A percentile compares a stretch with the other conserved stretches of the same genome.
These are phyloP conservation scores for Moringa oleifera DNA, from an alignment of 345 rosid genomes.

Conservation along the genomic window DNA sequence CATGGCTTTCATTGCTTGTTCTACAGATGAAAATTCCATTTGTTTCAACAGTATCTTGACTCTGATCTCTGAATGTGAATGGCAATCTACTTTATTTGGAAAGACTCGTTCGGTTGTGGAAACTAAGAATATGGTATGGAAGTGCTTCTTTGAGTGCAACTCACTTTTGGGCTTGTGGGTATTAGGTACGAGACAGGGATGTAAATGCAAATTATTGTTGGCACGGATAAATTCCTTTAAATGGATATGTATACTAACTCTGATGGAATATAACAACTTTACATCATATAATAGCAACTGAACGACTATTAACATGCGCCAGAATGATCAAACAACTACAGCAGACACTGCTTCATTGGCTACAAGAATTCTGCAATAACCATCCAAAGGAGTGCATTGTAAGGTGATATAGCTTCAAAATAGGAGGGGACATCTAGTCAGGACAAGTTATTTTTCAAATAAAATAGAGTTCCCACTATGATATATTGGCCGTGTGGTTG, in stretches of 20 bases:
- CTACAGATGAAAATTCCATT: too few species aligned
- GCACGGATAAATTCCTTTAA: conserved; percentile 46
- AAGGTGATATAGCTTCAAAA: too few species aligned
- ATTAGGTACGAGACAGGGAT: too few species aligned
- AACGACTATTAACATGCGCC: conserved; percentile 1
- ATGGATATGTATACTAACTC: conserved; percentile 32
- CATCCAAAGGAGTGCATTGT: not conserved
- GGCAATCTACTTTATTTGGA: not conserved
- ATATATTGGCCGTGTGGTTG: conserved; percentile 20
- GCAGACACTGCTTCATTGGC: conserved; percentile 1
- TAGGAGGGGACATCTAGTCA: too few species aligned
- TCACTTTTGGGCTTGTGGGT: conserved; percentile 28
- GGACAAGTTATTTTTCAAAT: too few species aligned
- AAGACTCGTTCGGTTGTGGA: not conserved
- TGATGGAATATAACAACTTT: conserved; percentile 46
- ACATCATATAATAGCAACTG: conserved; percentile 17
- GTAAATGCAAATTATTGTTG: too few species aligned
- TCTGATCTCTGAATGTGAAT: not conserved
- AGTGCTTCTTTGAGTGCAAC: conserved; percentile 32
- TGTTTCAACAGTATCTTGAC: too few species aligned
- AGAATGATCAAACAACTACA: too few species aligned
- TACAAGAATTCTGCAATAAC: conserved; percentile 5
- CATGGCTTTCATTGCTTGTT: too few species aligned
- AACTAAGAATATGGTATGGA: conserved; percentile 1
- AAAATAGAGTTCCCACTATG: conserved; percentile 10